These are phyloP conservation scores for Chalara sp. DNA, from an alignment of 2,329 filamentous ascomycete species.

Conservation along the genomic window DNA sequence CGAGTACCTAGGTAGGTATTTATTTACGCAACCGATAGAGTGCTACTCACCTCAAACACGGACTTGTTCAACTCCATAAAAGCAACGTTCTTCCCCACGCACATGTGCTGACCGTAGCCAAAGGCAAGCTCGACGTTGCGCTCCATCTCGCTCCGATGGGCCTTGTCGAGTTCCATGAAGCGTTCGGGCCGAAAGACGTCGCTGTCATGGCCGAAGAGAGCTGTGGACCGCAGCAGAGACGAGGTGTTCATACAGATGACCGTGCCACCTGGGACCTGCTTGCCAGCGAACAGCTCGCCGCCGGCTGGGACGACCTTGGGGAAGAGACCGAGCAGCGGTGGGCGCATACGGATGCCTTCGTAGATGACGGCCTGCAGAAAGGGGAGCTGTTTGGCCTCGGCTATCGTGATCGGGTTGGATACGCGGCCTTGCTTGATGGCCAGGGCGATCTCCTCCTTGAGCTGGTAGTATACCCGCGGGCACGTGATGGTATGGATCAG, in stretches of 20 bases:
- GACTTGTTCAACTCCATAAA: slow-evolving; percentile 42
- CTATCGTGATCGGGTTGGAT: slow-evolving; percentile 25
- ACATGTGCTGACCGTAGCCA: slow-evolving; percentile 35
- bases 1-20: too few species aligned
- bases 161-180: slow-evolving; percentile 33
- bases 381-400: slow-evolving; percentile 32
- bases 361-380: slow-evolving; percentile 44
- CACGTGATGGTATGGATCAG: slow-evolving; percentile 10
- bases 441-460: slow-evolving; percentile 6
- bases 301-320: slow-evolving; percentile 10
- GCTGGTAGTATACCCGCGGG: neutral
- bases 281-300: slow-evolving; percentile 12
- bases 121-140: slow-evolving; percentile 36
- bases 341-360: slow-evolving; percentile 41
- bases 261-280: slow-evolving; percentile 10
- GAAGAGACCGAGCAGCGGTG: slow-evolving; percentile 31
- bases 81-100: slow-evolving; percentile 39
- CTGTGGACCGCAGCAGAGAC: slow-evolving; percentile 29
- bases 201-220: slow-evolving; percentile 31
- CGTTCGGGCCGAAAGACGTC: slow-evolving; percentile 39
- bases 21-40: too few species aligned
- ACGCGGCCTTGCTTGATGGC: neutral
- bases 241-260: slow-evolving; percentile 19
- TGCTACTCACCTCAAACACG: slow-evolving; percentile 37
- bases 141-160: slow-evolving; percentile 26